Percentiles rank a stretch among this genome's conserved stretches.
These are phyloP conservation scores for Pythium utonaiense DNA, from an alignment of 352 stramenopile genomes.

Conservation along the genomic window DNA sequence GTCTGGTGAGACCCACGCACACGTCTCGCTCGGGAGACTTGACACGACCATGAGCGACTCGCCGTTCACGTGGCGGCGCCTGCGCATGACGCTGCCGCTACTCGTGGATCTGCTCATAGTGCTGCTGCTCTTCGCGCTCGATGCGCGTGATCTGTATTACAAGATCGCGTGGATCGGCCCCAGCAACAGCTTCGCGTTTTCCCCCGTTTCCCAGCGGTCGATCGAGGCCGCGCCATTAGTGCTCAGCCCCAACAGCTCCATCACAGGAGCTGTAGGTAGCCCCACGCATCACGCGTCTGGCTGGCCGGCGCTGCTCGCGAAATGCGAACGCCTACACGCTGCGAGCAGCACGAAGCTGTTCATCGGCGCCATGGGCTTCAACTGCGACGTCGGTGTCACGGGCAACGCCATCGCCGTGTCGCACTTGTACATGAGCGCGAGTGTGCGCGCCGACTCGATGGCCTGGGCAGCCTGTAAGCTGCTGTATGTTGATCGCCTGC, in stretches of 20 bases:
- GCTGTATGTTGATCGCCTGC: constrained; percentile 6
- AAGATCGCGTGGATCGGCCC: constrained; percentile 53
- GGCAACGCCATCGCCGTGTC: too few species aligned
- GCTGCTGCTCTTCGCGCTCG: constrained; percentile 21
- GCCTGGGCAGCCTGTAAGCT: constrained; percentile 15
- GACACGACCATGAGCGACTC: neutral
- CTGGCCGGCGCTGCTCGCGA: constrained; percentile 38
- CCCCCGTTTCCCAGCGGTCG: constrained; percentile 20
- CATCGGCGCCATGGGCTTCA: constrained; percentile 14
- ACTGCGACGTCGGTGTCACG: constrained; percentile 12
- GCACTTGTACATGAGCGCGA: too few species aligned
- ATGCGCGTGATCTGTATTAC: constrained; percentile 48
- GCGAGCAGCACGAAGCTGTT: constrained; percentile 1
- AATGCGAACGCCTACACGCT: constrained; percentile 26
- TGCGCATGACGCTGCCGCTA: constrained; percentile 14
- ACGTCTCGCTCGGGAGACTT: neutral
- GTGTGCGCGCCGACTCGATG: constrained; percentile 7
- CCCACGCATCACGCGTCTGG: constrained; percentile 25
- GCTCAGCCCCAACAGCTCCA: neutral
- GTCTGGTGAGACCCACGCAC: neutral
- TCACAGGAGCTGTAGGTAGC: neutral
- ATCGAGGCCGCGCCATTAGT: constrained; percentile 13
- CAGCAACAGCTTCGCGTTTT: constrained; percentile 39
- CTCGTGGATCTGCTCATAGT: constrained; percentile 17
- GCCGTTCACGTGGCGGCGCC: neutral